Percentiles rank a stretch among this genome's conserved stretches.
Conservation (phyloP, 495 filamentous ascomycete species). For the Penicillium paxilli region DNA sequence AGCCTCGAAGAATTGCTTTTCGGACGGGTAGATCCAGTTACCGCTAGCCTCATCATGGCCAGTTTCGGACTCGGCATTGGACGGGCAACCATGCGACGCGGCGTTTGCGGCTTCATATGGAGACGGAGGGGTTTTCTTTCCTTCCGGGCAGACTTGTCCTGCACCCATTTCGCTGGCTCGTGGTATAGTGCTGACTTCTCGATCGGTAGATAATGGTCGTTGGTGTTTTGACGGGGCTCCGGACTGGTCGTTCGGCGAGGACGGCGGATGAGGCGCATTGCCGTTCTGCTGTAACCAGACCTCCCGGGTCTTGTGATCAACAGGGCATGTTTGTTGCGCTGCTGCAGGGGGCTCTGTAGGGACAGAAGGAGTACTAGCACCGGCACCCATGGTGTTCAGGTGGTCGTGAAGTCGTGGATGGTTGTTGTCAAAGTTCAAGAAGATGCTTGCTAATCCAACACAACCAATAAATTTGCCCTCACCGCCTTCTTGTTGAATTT, state of each 20-base stretch:
- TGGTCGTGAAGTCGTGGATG: conserved; percentile 2
- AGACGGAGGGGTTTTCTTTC: conserved; percentile 27
- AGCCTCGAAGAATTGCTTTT: conserved; percentile 93
- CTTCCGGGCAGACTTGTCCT: conserved; percentile 30
- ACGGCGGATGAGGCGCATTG: conserved; percentile 30
- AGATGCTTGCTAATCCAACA: conserved; percentile 15
- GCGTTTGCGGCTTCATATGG: conserved; percentile 30
- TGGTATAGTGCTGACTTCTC: conserved; percentile 82
- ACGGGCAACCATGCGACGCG: conserved; percentile 51
- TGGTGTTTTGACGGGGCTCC: conserved; percentile 40
- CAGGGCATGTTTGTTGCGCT: conserved; percentile 61
- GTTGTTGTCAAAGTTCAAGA: conserved; percentile 1
- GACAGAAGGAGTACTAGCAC: conserved; percentile 38
- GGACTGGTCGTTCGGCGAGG: conserved; percentile 29
- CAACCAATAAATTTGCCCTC: conserved; percentile 30
- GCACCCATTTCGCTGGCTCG: conserved; percentile 51
- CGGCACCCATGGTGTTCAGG: conserved; percentile 44
- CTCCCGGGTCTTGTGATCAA: conserved; percentile 83
- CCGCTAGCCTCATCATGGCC: conserved; percentile 62
- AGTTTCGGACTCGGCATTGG: conserved; percentile 73
- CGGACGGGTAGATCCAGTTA: conserved; percentile 97
- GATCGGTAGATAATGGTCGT: conserved; percentile 52
- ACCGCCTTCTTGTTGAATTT: conserved; percentile 29
- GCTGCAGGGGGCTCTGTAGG: conserved; percentile 27
- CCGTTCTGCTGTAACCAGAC: conserved; percentile 68